phyloP scores from a whole-genome alignment of 768 basidiomycete species.

The Tremella yokohamensis region DNA sequence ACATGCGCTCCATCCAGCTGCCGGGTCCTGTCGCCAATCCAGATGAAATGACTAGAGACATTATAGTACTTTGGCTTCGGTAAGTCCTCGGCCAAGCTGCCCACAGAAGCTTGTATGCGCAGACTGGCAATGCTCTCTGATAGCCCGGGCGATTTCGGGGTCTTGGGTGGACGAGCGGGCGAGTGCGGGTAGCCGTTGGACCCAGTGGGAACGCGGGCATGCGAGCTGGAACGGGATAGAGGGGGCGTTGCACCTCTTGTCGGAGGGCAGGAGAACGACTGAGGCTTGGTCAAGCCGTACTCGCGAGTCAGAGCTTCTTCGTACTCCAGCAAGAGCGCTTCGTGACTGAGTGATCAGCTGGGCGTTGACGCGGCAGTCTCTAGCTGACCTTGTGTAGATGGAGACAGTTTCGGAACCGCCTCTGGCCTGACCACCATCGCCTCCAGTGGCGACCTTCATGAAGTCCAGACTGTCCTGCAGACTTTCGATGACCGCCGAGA shows the following conservation, averaged over 20 bases:
- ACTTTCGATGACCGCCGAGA: slow-evolving; percentile 76
- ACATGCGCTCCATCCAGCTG: slow-evolving; percentile 90
- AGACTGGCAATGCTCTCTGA: slow-evolving; percentile 9
- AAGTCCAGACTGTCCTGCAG: slow-evolving; percentile 92
- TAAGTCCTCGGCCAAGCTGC: neutral
- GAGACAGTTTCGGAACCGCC: slow-evolving; percentile 81
- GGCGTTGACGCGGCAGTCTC: too few species aligned
- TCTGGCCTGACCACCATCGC: slow-evolving; percentile 64
- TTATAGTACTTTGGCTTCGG: slow-evolving; percentile 65
- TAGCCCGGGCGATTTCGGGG: slow-evolving; percentile 11
- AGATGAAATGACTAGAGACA: slow-evolving; percentile 88
- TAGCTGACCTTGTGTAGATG: slow-evolving; percentile 78
- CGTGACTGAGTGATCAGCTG: slow-evolving; percentile 60
- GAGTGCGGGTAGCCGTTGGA: slow-evolving; percentile 26
- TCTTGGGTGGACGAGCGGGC: slow-evolving; percentile 24
- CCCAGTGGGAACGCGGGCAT: slow-evolving; percentile 10
- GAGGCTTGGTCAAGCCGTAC: slow-evolving; percentile 7
- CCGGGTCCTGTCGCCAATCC: slow-evolving; percentile 95
- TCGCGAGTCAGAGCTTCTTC: slow-evolving; percentile 83
- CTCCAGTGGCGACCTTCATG: slow-evolving; percentile 76
- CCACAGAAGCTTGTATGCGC: neutral
- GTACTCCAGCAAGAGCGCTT: slow-evolving; percentile 86
- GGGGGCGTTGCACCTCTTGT: slow-evolving; percentile 44
- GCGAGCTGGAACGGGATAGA: slow-evolving; percentile 46
- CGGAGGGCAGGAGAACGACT: slow-evolving; percentile 23